These are phyloP conservation scores for Fusarium sp. DNA, from an alignment of 2,329 filamentous ascomycete species.

Conservation along the genomic window DNA sequence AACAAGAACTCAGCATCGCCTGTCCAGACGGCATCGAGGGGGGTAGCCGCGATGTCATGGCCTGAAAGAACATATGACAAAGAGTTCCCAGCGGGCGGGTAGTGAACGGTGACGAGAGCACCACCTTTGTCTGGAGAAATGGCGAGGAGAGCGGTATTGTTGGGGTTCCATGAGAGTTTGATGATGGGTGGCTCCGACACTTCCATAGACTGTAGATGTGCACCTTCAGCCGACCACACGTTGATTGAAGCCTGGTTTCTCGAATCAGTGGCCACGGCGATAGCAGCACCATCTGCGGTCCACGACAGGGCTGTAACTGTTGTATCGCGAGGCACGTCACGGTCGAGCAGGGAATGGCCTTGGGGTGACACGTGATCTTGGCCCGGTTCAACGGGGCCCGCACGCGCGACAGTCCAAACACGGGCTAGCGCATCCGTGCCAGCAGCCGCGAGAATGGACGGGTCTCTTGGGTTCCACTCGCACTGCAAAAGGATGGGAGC, in stretches of 20 bases:
- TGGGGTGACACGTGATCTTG: slow-evolving; percentile 57
- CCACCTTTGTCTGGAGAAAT: slow-evolving; percentile 68
- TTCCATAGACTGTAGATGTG: slow-evolving; percentile 65
- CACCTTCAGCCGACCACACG: slow-evolving; percentile 68
- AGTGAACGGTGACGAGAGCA: slow-evolving; percentile 68
- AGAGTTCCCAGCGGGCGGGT: slow-evolving; percentile 57
- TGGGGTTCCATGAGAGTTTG: slow-evolving; percentile 71
- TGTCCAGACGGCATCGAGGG: slow-evolving; percentile 71
- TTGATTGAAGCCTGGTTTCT: slow-evolving; percentile 65
- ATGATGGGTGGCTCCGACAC: slow-evolving; percentile 71
- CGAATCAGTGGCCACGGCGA: slow-evolving; percentile 70
- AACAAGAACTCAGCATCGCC: slow-evolving; percentile 69
- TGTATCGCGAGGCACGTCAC: slow-evolving; percentile 63
- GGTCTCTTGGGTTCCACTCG: slow-evolving; percentile 75
- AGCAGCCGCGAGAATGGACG: slow-evolving; percentile 74
- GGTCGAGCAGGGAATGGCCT: slow-evolving; percentile 62
- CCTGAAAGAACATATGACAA: slow-evolving; percentile 62
- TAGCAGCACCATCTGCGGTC: slow-evolving; percentile 66
- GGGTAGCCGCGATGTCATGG: slow-evolving; percentile 64
- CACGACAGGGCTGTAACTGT: slow-evolving; percentile 71
- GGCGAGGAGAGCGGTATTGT: slow-evolving; percentile 65
- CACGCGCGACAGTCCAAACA: slow-evolving; percentile 73
- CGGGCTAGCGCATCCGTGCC: slow-evolving; percentile 78
- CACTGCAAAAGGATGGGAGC: slow-evolving; percentile 74
- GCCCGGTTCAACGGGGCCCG: slow-evolving; percentile 57